These are phyloP conservation scores for Apiospora pterosperma DNA, from an alignment of 2,329 filamentous ascomycete species.

Conservation along the genomic window DNA sequence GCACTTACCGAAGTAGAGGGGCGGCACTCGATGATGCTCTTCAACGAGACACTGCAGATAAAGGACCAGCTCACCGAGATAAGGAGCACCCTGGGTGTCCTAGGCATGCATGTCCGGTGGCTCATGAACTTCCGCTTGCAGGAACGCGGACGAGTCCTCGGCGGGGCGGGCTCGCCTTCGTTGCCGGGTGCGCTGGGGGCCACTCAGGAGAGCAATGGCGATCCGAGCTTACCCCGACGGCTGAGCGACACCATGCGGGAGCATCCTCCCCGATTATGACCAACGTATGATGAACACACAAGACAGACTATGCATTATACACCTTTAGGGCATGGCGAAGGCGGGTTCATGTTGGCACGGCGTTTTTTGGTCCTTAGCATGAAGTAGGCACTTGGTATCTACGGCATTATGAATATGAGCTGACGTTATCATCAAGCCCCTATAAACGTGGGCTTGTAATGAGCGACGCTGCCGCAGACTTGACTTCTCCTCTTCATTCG, in stretches of 20 bases:
- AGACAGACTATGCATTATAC: not conserved
- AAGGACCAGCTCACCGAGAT: conserved; percentile 61
- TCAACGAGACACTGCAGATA: conserved; percentile 60
- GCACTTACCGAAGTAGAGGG: conserved; percentile 56
- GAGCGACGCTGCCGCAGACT: not conserved
- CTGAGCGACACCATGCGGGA: conserved; percentile 28
- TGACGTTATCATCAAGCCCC: not conserved
- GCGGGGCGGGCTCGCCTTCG: conserved; percentile 14
- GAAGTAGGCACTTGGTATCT: not conserved
- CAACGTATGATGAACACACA: not conserved
- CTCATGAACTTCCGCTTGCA: conserved; percentile 51
- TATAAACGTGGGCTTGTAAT: too few species aligned
- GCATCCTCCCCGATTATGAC: conserved; percentile 26
- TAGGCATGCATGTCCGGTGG: conserved; percentile 59
- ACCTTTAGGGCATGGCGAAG: not conserved
- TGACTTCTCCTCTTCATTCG: not conserved
- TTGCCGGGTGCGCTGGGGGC: conserved; percentile 19
- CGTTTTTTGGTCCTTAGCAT: not conserved
- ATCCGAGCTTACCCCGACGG: conserved; percentile 20
- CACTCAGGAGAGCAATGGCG: conserved; percentile 19
- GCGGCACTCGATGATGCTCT: conserved; percentile 56
- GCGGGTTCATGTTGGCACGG: not conserved
- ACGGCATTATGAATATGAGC: not conserved
- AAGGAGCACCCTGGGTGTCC: conserved; percentile 53
- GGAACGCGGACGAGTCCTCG: conserved; percentile 33